phyloP scores from a whole-genome alignment of 2,329 filamentous ascomycete species.

The Colletotrichum magnum region DNA sequence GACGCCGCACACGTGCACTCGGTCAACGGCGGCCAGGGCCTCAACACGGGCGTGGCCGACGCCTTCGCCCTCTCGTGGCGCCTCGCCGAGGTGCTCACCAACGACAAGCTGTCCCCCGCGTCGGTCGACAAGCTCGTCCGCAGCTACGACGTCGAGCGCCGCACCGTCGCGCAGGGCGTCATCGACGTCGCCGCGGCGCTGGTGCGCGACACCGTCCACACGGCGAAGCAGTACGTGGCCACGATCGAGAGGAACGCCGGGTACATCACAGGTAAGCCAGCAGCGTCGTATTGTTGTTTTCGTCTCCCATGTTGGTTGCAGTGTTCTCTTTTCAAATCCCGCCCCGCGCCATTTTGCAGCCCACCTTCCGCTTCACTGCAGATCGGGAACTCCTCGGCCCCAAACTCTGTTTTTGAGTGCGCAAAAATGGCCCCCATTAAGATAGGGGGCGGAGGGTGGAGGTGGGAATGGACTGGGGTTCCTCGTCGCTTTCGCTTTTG shows the following conservation, averaged over 20 bases:
- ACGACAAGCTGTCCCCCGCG: constrained; percentile 43
- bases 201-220: constrained; percentile 59
- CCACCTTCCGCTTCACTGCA: too few species aligned
- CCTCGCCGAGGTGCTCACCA: constrained; percentile 54
- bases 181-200: constrained; percentile 62
- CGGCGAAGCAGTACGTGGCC: constrained; percentile 61
- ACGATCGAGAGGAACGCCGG: constrained; percentile 63
- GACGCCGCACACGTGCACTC: constrained; percentile 66
- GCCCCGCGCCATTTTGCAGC: too few species aligned
- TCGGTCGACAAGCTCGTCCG: constrained; percentile 49
- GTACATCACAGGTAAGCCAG: constrained; percentile 59
- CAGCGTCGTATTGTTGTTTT: not conserved
- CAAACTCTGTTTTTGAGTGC: constrained; percentile 15
- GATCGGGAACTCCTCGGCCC: constrained; percentile 1
- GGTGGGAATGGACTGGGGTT: too few species aligned
- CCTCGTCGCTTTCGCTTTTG: too few species aligned
- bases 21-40: constrained; percentile 63
- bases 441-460: not conserved
- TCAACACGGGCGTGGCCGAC: constrained; percentile 66
- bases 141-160: constrained; percentile 61
- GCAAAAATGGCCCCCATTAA: not conserved
- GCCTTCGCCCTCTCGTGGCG: constrained; percentile 67
- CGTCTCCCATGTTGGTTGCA: not conserved
- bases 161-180: constrained; percentile 59
- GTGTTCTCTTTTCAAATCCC: not conserved